Base-by-base conservation (phyloP, 805 yeast genomes). In the Lipomyces yamadae region DNA sequence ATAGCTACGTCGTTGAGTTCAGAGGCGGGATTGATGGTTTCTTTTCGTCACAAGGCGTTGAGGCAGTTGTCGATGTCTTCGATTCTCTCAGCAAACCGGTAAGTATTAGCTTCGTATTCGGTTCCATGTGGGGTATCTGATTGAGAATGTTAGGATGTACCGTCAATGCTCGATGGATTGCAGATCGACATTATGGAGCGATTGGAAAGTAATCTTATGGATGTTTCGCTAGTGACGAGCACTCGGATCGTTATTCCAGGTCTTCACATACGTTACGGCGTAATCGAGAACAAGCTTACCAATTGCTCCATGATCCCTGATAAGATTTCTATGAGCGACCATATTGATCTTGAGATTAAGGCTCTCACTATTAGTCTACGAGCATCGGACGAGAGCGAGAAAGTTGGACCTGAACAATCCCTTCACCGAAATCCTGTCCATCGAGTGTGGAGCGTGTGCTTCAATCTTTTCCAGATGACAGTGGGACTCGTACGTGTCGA, bases 151-250 rank as follows among this genome's bases (percentile, higher is more conserved):
- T 78, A 79, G 15, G 78, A 83, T 2, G 74, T 86, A 42, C 82
- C 81, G 8, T 79, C 81, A 11, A 79, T 86, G 4, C 78, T 92
- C 72, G 97, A 93, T 75, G 75, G 76, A 18, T 77, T 92, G 15
- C 96, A 93, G 66, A 75, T 85, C 18, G 84, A 85, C 8, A 84
- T 89, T 2, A 80, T 90, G 11, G 76, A 77, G 42, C 77, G 79
- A 7, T 75, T 90, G 33, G 77, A 80, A 33, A 34, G 54, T 11
- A 74, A 78, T 30, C 72, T 82, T 56, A 63, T 72, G 3, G 76
- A 79, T 1, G 69, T 76, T 0, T 77, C 81, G 0, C 71, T 75
- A n/a, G 79, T 82, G 4, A 73, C 74, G 33, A 86, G 83, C 65
- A 13, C 84, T 10, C 78, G 88, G 39, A 64, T 88, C 6, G 81